These are phyloP conservation scores for Calamus simplicifolius DNA, from an alignment of 176 grass and related monocot genomes.

Conservation along the genomic window DNA sequence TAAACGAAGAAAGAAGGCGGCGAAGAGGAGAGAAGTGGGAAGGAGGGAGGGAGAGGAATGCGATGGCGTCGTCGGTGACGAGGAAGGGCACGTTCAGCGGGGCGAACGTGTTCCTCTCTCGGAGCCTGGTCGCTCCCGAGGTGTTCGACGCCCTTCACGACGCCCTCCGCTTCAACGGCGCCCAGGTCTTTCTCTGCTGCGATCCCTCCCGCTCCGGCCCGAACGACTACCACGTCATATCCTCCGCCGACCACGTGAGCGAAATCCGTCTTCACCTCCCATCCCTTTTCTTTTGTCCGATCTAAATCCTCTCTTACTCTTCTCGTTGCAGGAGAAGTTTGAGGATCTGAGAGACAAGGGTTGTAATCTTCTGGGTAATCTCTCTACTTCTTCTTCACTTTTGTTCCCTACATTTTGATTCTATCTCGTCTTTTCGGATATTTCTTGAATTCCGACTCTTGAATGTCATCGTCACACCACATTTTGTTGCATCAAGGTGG, in stretches of 20 bases:
- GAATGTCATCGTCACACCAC: too few species aligned
- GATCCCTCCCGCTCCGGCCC: constrained; percentile 44
- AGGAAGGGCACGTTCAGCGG: constrained; percentile 59
- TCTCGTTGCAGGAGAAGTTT: constrained; percentile 60
- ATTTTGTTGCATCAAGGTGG: too few species aligned
- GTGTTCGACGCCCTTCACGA: constrained; percentile 80
- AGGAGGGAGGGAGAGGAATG: neutral
- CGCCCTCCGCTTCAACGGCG: constrained; percentile 86
- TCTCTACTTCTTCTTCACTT: constrained; percentile 9
- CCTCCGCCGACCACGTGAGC: constrained; percentile 73
- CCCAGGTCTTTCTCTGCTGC: constrained; percentile 57
- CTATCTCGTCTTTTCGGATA: neutral
- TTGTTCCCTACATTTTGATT: neutral
- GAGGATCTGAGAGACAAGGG: constrained; percentile 64
- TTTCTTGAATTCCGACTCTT: too few species aligned
- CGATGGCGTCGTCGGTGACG: constrained; percentile 21
- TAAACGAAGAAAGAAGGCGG: too few species aligned
- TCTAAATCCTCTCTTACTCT: neutral
- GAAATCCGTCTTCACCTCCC: neutral
- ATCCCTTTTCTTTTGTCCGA: neutral
- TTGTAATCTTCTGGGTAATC: constrained; percentile 75
- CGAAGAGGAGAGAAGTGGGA: neutral
- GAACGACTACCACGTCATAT: constrained; percentile 76
- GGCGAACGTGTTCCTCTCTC: constrained; percentile 74
- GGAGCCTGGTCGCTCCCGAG: constrained; percentile 76